Percentiles rank a stretch among this genome's conserved stretches.
Conservation (phyloP, 306 rosid species). For the Vigna unguiculata region DNA sequence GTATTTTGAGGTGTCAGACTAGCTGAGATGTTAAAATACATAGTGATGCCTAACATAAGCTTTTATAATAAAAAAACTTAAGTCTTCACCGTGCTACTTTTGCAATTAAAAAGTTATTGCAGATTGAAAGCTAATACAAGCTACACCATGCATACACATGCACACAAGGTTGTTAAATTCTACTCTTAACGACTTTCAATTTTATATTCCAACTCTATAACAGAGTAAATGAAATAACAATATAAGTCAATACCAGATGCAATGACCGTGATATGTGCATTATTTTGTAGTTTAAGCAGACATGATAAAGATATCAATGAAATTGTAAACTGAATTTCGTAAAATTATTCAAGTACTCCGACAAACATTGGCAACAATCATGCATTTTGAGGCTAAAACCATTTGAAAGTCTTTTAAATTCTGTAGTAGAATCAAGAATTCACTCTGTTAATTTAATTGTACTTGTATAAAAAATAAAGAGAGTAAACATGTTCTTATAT, state of each 20-base stretch:
- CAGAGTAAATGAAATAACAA: neutral
- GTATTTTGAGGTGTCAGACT: too few relatives aligned
- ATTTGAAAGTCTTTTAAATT: neutral
- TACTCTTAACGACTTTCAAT: neutral
- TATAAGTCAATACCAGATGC: neutral
- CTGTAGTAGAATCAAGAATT: neutral
- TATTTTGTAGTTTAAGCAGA: constrained; percentile 12
- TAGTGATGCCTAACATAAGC: too few relatives aligned
- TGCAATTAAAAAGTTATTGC: neutral
- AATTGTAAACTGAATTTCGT: neutral
- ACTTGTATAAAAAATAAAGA: neutral
- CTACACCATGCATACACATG: neutral
- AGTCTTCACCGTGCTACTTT: neutral
- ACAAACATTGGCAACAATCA: neutral
- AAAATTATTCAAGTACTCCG: neutral
- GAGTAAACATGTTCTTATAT: neutral
- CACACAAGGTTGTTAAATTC: constrained; percentile 1
- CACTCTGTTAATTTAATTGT: neutral
- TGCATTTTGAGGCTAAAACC: neutral
- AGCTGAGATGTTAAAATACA: too few relatives aligned
- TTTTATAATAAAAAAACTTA: neutral
- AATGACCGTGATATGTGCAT: neutral
- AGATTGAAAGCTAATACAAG: neutral
- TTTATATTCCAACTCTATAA: neutral
- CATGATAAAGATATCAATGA: neutral